Percentiles rank a stretch among this genome's conserved stretches.
These are phyloP conservation scores for Eimeria maxima DNA, from an alignment of 169 alveolate species.

Conservation along the genomic window DNA sequence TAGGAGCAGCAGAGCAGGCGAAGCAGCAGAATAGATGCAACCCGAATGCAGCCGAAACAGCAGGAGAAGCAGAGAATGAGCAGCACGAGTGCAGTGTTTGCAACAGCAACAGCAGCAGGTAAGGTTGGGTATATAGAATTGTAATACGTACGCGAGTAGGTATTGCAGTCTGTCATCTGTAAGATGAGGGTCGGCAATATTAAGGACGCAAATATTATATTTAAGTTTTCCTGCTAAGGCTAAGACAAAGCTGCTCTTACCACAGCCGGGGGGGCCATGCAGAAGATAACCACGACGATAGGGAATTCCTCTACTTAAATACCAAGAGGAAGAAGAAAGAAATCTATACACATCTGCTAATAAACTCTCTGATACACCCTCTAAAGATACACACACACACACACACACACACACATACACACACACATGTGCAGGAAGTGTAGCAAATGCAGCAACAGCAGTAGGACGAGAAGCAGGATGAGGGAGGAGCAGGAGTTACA, in stretches of 20 bases:
- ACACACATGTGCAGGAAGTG: background rate
- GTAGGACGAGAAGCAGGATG: background rate
- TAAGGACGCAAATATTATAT: conserved; percentile 89
- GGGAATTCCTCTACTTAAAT: conserved; percentile 90
- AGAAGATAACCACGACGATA: conserved; percentile 91
- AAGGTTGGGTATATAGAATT: background rate
- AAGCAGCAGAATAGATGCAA: no score
- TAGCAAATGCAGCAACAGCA: background rate
- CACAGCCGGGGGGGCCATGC: conserved; percentile 94
- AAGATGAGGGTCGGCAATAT: conserved; percentile 88
- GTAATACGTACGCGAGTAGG: conserved; percentile 86
- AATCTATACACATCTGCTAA: conserved; percentile 53
- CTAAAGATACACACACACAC: conserved; percentile 67
- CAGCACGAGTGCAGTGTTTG: no score
- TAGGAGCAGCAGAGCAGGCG: no score
- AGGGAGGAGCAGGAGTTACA: background rate
- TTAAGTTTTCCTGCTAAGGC: conserved; percentile 92
- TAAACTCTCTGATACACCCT: conserved; percentile 81
- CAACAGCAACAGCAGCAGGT: background rate
- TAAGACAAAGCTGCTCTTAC: conserved; percentile 90
- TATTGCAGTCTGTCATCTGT: conserved; percentile 91
- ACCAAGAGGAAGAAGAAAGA: conserved; percentile 85
- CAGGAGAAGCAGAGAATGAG: no score
- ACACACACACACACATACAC: no score
- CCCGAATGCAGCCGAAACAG: no score